Percentiles rank a stretch among this genome's conserved stretches.
phyloP scores from a whole-genome alignment of 177 flowering plant species.

The Vitis hybrid region DNA sequence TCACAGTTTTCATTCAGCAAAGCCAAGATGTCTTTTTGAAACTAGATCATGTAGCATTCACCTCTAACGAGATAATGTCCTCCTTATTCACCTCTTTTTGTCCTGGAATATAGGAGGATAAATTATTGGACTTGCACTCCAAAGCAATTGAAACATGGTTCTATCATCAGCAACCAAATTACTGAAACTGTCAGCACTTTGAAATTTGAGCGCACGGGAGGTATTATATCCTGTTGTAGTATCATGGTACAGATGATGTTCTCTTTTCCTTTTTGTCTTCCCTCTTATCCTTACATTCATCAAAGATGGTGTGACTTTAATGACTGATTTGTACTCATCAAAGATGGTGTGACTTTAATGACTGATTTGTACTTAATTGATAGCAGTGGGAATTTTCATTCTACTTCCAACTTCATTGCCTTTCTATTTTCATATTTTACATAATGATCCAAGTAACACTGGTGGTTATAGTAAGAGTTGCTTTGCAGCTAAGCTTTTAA shows the following conservation, averaged over 20 bases:
- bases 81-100: constrained; percentile 3
- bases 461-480: no score
- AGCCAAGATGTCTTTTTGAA: not conserved
- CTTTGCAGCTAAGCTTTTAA: no score
- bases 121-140: not conserved
- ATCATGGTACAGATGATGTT: not conserved
- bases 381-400: no score
- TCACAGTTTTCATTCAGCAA: not conserved
- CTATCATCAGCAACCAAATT: not conserved
- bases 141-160: not conserved
- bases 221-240: not conserved
- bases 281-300: no score
- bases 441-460: no score
- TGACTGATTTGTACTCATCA: no score
- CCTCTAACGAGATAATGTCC: not conserved
- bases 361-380: no score
- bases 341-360: no score
- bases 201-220: not conserved
- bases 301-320: no score
- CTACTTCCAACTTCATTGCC: no score
- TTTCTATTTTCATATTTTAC: no score
- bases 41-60: not conserved
- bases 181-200: not conserved
- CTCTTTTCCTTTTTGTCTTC: no score
- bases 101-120: not conserved